Conservation (phyloP, 805 yeast genomes). For the Lipomyces sp. region DNA sequence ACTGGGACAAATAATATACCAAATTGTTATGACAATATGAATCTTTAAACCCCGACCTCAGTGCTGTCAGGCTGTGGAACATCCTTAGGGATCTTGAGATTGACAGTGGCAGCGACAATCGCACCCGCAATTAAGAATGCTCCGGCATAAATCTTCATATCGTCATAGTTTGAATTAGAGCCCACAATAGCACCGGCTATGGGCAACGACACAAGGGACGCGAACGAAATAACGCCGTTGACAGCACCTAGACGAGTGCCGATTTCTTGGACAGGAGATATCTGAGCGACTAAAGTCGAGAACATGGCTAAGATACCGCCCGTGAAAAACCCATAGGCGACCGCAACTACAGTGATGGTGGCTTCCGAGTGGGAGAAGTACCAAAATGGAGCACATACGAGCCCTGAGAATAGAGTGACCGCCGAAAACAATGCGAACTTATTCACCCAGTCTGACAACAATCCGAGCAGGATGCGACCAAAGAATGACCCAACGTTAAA, state of each 20-base stretch:
- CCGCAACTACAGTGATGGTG: constrained; percentile 38
- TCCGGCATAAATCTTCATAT: constrained; percentile 36
- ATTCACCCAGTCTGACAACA: constrained; percentile 54
- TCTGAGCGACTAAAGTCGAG: constrained; percentile 43
- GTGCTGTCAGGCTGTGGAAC: not conserved
- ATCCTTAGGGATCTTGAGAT: constrained; percentile 3
- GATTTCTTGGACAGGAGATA: constrained; percentile 40
- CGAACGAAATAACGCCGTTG: constrained; percentile 59
- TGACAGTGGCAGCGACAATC: constrained; percentile 12
- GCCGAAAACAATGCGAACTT: constrained; percentile 48
- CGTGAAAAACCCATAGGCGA: constrained; percentile 44
- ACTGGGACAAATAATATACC: not conserved
- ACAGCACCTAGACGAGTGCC: constrained; percentile 63
- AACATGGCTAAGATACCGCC: constrained; percentile 46
- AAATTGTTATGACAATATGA: not conserved
- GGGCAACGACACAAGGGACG: constrained; percentile 44
- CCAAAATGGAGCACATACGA: constrained; percentile 42
- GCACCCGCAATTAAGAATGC: constrained; percentile 24
- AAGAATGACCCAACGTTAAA: constrained; percentile 49
- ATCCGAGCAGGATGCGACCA: constrained; percentile 58
- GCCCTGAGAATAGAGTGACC: constrained; percentile 39
- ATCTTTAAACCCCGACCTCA: constrained; percentile 8
- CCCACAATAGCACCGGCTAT: constrained; percentile 42
- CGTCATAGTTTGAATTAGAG: constrained; percentile 20
- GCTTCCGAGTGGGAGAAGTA: constrained; percentile 11